These are phyloP conservation scores for Lolium perenne DNA, from an alignment of 176 grass and related monocot genomes.

Conservation along the genomic window DNA sequence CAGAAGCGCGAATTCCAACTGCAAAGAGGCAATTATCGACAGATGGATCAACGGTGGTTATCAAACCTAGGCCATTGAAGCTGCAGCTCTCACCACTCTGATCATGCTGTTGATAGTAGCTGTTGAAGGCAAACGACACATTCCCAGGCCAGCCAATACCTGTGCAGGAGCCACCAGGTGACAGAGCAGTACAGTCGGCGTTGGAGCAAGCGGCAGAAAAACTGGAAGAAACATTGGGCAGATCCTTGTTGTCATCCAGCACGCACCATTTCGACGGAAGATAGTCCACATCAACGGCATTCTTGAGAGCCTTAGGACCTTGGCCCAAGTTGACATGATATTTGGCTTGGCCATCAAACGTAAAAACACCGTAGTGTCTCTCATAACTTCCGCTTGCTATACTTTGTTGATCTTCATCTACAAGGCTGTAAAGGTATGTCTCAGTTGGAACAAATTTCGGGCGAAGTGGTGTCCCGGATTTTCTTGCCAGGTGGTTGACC, in stretches of 20 bases:
- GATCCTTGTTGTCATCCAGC: slow-evolving; percentile 80
- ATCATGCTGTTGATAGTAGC: slow-evolving; percentile 80
- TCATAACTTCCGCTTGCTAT: slow-evolving; percentile 62
- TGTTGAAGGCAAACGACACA: slow-evolving; percentile 95
- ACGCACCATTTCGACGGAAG: slow-evolving; percentile 88
- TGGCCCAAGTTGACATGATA: slow-evolving; percentile 84
- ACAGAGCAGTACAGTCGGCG: slow-evolving; percentile 81
- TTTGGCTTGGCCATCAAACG: slow-evolving; percentile 96
- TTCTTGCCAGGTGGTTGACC: slow-evolving; percentile 74
- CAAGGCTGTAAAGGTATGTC: slow-evolving; percentile 74
- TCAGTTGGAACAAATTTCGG: slow-evolving; percentile 73
- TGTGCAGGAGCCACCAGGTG: slow-evolving; percentile 70
- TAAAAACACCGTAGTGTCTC: slow-evolving; percentile 87
- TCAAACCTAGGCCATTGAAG: slow-evolving; percentile 77
- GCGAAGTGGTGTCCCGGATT: slow-evolving; percentile 78
- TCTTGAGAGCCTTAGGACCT: slow-evolving; percentile 66
- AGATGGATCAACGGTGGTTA: slow-evolving; percentile 92
- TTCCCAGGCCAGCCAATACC: slow-evolving; percentile 83
- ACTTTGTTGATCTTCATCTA: slow-evolving; percentile 80
- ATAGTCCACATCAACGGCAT: slow-evolving; percentile 70
- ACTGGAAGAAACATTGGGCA: slow-evolving; percentile 65
- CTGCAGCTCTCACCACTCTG: slow-evolving; percentile 78
- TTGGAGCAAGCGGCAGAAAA: slow-evolving; percentile 64
- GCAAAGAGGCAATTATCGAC: slow-evolving; percentile 73
- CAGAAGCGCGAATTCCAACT: slow-evolving; percentile 62